Evolutionary conservation across 192 early-diverging fungal species (phyloP).

Genomic region (Coemansia furcata): DNA sequence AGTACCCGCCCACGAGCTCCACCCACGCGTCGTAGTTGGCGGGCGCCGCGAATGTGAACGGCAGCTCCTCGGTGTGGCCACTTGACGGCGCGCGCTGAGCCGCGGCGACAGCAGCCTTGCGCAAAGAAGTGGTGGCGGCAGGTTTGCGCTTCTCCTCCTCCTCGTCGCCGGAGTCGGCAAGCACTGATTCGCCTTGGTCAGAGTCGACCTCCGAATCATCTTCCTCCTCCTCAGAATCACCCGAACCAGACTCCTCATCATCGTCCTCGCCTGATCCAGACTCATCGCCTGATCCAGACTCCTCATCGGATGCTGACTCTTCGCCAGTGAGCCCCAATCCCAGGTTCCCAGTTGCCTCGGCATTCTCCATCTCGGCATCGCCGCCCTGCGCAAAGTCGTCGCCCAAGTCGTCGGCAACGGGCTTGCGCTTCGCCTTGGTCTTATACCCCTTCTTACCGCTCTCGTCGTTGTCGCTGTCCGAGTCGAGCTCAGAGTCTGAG

Average conservation of each 20-base stretch:
- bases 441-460: slow-evolving; percentile 52
- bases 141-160: neutral
- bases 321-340: slow-evolving; percentile 9
- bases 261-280: slow-evolving; percentile 33
- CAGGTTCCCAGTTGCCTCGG: neutral
- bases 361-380: neutral
- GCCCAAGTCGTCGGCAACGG: slow-evolving; percentile 67
- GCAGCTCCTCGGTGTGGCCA: slow-evolving; percentile 55
- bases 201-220: slow-evolving; percentile 14
- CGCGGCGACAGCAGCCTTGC: neutral
- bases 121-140: neutral
- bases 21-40: slow-evolving; percentile 68
- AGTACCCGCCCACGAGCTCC: slow-evolving; percentile 60
- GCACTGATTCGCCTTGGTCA: slow-evolving; percentile 4
- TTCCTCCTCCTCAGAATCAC: slow-evolving; percentile 38
- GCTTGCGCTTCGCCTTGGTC: slow-evolving; percentile 44
- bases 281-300: slow-evolving; percentile 28
- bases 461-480: slow-evolving; percentile 61
- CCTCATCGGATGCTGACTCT: slow-evolving; percentile 46
- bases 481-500: slow-evolving; percentile 49
- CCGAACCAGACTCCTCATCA: slow-evolving; percentile 31
- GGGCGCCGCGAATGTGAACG: slow-evolving; percentile 85
- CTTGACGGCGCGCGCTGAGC: neutral
- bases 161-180: neutral
- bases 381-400: slow-evolving; percentile 62